A percentile compares a stretch with the other conserved stretches of the same genome.
These are phyloP conservation scores for Piper betle DNA, from an alignment of 164 flowering plant species.

Conservation along the genomic window DNA sequence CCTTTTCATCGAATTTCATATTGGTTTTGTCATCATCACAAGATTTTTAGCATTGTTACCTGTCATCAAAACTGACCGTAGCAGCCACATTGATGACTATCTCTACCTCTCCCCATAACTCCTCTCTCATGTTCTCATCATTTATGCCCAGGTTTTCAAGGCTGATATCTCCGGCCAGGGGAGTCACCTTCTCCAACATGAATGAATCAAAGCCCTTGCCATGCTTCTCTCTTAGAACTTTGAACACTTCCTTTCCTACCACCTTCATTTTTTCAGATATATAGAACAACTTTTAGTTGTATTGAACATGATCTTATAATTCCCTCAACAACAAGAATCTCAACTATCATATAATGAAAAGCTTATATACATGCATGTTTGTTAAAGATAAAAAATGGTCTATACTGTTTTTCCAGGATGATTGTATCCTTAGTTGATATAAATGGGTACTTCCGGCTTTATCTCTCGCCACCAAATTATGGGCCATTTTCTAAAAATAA, in stretches of 20 bases:
- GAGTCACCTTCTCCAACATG: slow-evolving; percentile 20
- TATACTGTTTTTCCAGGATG: not conserved
- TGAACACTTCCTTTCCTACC: slow-evolving; percentile 39
- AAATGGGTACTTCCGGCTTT: too few species aligned
- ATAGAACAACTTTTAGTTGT: too few species aligned
- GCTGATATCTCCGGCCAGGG: slow-evolving; percentile 32
- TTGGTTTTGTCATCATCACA: not conserved
- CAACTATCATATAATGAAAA: not conserved
- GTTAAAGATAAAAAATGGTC: not conserved
- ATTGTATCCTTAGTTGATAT: not conserved
- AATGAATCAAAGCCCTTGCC: slow-evolving; percentile 19
- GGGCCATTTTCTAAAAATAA: too few species aligned
- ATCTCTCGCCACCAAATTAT: too few species aligned
- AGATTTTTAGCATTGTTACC: slow-evolving; percentile 10
- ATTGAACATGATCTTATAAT: too few species aligned
- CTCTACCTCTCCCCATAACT: too few species aligned
- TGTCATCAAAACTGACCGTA: slow-evolving; percentile 45
- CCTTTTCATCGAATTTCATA: not conserved
- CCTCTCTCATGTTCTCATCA: slow-evolving; percentile 4
- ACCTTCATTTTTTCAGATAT: slow-evolving; percentile 9
- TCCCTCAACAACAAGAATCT: too few species aligned
- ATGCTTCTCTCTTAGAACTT: slow-evolving; percentile 20
- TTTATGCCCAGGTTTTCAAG: slow-evolving; percentile 27
- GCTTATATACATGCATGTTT: not conserved
- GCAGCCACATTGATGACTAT: too few species aligned